Percentiles rank a stretch among this genome's conserved stretches.
These are phyloP conservation scores for Saccharomycopsis malanga DNA, from an alignment of 805 yeast species.

Conservation along the genomic window DNA sequence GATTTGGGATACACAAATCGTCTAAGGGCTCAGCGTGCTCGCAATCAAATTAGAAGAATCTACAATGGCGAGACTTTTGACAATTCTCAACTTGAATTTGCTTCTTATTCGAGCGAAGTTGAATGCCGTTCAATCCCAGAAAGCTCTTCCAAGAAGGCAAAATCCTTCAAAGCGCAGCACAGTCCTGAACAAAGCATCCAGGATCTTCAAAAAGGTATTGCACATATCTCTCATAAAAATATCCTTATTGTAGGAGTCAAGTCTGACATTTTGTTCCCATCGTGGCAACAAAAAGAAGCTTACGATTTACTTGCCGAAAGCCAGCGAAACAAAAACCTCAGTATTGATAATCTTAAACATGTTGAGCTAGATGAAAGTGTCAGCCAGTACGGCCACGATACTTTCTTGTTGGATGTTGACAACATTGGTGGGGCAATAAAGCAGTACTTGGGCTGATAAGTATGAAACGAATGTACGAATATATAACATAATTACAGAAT, in stretches of 20 bases:
- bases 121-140: slow-evolving; percentile 14
- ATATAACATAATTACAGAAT: background rate
- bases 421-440: slow-evolving; percentile 75
- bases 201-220: slow-evolving; percentile 64
- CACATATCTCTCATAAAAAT: slow-evolving; percentile 53
- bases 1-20: slow-evolving; percentile 57
- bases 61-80: slow-evolving; percentile 27
- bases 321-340: slow-evolving; percentile 26
- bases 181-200: slow-evolving; percentile 48
- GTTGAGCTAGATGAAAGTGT: slow-evolving; percentile 70
- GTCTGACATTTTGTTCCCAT: slow-evolving; percentile 85
- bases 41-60: slow-evolving; percentile 33
- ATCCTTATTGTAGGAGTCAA: slow-evolving; percentile 86
- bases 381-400: slow-evolving; percentile 86
- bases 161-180: slow-evolving; percentile 40
- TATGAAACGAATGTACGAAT: background rate
- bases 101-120: background rate
- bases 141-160: slow-evolving; percentile 31
- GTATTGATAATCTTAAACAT: slow-evolving; percentile 43
- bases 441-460: slow-evolving; percentile 42
- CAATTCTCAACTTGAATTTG: slow-evolving; percentile 23
- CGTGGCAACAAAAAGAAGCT: slow-evolving; percentile 89
- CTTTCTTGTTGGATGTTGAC: slow-evolving; percentile 72
- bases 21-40: slow-evolving; percentile 34
- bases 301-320: slow-evolving; percentile 45